Evolutionary conservation across 2,329 filamentous ascomycete genomes (phyloP).

Genomic region (Fusarium sp.): DNA sequence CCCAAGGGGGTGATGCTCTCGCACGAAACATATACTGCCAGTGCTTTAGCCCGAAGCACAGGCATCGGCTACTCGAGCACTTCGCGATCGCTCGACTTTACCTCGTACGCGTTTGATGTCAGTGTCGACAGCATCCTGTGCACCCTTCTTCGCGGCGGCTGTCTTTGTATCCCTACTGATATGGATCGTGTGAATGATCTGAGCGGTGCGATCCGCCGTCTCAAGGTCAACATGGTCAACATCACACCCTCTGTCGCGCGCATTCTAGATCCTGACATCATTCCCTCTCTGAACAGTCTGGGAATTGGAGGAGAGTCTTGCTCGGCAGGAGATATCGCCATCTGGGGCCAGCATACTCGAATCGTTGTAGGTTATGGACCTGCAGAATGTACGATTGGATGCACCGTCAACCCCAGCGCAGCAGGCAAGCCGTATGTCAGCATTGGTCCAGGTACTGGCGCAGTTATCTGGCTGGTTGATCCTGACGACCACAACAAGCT

Average conservation of each 20-base stretch:
- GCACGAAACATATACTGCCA: slow-evolving; percentile 60
- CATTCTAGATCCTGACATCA: slow-evolving; percentile 58
- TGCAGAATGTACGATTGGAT: slow-evolving; percentile 65
- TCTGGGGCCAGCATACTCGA: slow-evolving; percentile 59
- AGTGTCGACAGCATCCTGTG: slow-evolving; percentile 66
- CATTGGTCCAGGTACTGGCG: slow-evolving; percentile 61
- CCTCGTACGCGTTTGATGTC: slow-evolving; percentile 65
- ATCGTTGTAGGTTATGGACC: slow-evolving; percentile 65
- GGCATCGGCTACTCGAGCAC: slow-evolving; percentile 54
- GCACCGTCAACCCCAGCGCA: slow-evolving; percentile 58
- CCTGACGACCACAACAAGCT: slow-evolving; percentile 59
- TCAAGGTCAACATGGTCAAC: slow-evolving; percentile 59
- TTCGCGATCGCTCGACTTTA: slow-evolving; percentile 59
- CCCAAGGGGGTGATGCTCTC: slow-evolving; percentile 70
- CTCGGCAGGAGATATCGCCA: slow-evolving; percentile 60
- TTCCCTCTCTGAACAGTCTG: slow-evolving; percentile 59
- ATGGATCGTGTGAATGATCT: slow-evolving; percentile 63
- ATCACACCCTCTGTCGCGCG: slow-evolving; percentile 63
- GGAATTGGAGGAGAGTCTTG: slow-evolving; percentile 65
- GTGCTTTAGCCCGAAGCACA: slow-evolving; percentile 42
- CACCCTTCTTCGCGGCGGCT: slow-evolving; percentile 61
- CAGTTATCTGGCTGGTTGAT: slow-evolving; percentile 63
- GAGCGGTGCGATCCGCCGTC: slow-evolving; percentile 57
- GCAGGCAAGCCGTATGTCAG: slow-evolving; percentile 52
- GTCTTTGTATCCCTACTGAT: slow-evolving; percentile 65